Base-by-base conservation (phyloP, 2,329 filamentous ascomycete species). In the Geoglossum cookeanum region DNA sequence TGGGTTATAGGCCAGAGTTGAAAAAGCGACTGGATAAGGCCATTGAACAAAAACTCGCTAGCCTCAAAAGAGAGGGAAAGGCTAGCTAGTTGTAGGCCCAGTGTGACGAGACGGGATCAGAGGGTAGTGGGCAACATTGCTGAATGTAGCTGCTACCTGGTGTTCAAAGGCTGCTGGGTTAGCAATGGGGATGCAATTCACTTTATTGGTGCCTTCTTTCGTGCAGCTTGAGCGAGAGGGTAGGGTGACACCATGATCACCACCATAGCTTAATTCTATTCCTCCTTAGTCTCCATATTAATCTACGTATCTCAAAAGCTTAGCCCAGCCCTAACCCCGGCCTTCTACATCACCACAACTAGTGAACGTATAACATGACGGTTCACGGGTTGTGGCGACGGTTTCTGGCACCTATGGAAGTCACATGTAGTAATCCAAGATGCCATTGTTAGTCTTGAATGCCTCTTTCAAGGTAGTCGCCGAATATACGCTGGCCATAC, bases 1-100 rank as follows among this genome's bases (percentile, higher is more conserved):
- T 94, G 55, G 92, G 92, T 54, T 98, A 97, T 71, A 80, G 92
- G 59, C 86, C 84, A 1, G 89, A 94, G 69, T 75, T 98, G 63
- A 88, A 91, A 72, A 77, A 78, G 60, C 81, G 91, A 55, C 80
- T 97, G 49, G 81, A 91, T 60, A 81, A 83, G 67, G 81, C 78
- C 42, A 87, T 96, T 3, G 71, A 82, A 66, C 74, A 79, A 63
- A 87, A 95, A 68, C 77, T 96, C 62, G 76, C 79, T 63, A 92
- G 88, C 70, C 83, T 89, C 67, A 81, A 74, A 64, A 73, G 76
- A 39, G 72, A 74, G 59, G 81, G 82, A 5, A 32, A 53, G 37
- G 49, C 30, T 22, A 53, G 37, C 30, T 17, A 37, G 37, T 37
- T 13, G 49, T 3, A 37, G 37, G 22, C 7, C 49, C 7, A 53